Conservation (phyloP, 495 filamentous ascomycete species). For the Xylona heveae region DNA sequence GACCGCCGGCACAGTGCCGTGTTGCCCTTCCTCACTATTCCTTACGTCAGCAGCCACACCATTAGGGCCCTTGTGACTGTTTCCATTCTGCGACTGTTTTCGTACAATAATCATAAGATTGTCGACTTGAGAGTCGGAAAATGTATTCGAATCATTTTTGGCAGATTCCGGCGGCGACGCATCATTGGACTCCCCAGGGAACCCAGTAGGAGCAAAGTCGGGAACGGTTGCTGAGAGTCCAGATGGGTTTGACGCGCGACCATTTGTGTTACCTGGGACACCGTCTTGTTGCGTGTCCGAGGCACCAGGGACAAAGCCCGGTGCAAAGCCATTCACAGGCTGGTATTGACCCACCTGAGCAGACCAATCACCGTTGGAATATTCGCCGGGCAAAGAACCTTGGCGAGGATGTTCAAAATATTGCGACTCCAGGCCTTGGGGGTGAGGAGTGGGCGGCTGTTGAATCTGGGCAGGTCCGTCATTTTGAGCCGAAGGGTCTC, state of each 20-base stretch:
- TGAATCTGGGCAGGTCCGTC: slow-evolving; percentile 26
- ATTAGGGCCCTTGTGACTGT: slow-evolving; percentile 6
- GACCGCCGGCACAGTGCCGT: too few species aligned
- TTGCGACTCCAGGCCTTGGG: slow-evolving; percentile 1
- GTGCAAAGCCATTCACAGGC: slow-evolving; percentile 7
- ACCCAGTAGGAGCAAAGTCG: slow-evolving; percentile 45
- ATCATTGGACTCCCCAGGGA: slow-evolving; percentile 4
- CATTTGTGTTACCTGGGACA: slow-evolving; percentile 18
- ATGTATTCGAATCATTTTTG: slow-evolving; percentile 8
- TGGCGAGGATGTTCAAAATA: slow-evolving; percentile 5
- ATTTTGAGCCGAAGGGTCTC: slow-evolving; percentile 37
- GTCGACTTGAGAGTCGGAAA: slow-evolving; percentile 28
- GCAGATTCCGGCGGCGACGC: slow-evolving; percentile 6
- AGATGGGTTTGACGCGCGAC: slow-evolving; percentile 26
- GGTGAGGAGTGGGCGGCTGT: slow-evolving; percentile 14
- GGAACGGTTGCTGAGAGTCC: slow-evolving; percentile 58
- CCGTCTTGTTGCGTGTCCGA: slow-evolving; percentile 12
- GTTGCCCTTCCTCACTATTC: too few species aligned
- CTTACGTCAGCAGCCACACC: slow-evolving; percentile 7
- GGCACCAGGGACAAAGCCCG: slow-evolving; percentile 3
- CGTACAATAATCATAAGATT: slow-evolving; percentile 25
- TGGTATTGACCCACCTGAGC: slow-evolving; percentile 4
- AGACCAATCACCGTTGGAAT: slow-evolving; percentile 2
- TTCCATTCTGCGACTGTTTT: slow-evolving; percentile 16
- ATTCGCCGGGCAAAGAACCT: slow-evolving; percentile 5